These are phyloP conservation scores for Verticillium klebahnii DNA, from an alignment of 2,329 filamentous ascomycete species.

Conservation along the genomic window DNA sequence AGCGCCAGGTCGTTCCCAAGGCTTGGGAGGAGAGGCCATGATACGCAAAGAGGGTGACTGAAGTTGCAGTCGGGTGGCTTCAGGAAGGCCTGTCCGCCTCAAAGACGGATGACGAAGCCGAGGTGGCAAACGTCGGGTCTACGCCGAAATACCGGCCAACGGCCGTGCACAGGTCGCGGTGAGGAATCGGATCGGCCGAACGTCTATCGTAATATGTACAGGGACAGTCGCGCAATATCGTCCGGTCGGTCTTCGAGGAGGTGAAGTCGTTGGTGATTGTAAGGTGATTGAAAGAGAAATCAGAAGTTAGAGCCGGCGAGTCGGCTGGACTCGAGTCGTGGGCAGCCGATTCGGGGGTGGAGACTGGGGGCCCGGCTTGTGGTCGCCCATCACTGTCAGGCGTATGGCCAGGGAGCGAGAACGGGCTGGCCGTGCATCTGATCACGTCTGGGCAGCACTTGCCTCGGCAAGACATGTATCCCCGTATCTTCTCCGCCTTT, in stretches of 20 bases:
- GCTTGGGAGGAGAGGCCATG: slow-evolving; percentile 87
- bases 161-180: background rate
- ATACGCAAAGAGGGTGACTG: background rate
- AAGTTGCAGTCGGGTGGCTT: background rate
- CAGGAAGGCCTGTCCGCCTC: background rate
- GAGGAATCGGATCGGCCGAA: background rate
- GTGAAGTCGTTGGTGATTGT: background rate
- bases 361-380: background rate
- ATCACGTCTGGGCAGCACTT: background rate
- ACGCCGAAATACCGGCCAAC: background rate
- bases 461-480: background rate
- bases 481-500: background rate
- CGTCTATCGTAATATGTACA: background rate
- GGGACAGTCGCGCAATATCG: background rate
- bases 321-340: background rate
- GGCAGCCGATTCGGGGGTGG: background rate
- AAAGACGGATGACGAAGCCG: background rate
- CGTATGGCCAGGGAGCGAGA: background rate
- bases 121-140: slow-evolving; percentile 1
- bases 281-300: background rate
- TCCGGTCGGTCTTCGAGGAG: background rate
- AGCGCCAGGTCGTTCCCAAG: slow-evolving; percentile 82
- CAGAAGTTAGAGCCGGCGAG: background rate
- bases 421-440: background rate
- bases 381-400: background rate